Evolutionary conservation across 345 rosid species (phyloP), one percentile per base, ranked within the genome.

Genomic region (Moricandia moricandioides): DNA sequence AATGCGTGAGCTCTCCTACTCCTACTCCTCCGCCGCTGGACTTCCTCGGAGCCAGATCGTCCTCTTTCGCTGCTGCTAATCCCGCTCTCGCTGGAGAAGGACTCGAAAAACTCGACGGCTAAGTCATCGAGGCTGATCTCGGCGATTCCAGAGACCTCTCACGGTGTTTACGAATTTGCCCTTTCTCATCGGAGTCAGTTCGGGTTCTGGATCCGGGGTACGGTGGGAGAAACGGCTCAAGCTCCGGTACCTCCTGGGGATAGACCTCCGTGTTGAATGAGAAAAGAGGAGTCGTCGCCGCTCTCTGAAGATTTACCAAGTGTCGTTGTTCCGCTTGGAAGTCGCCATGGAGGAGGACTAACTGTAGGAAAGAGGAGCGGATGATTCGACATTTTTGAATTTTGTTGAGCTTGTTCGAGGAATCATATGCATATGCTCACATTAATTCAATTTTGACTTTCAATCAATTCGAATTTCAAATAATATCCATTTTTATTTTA

Each of bases 61-160:
- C 93, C 91, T 59, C 89, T 80, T 47, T 75, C 83, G 10, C 80
- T 72, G 24, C 80, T 62, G 40, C 81, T 78, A 29, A 78, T 7
- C 26, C 75, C 81, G 35, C 78, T 73, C 43, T 73, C 78, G 5
- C 70, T 67, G 18, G 83, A 80, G 60, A 80, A 81, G 2, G 87
- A 90, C 57, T 77, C 81, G 40, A 91, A 95, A 72, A 92, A 81
- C 84, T 86, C 86, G 2, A 84, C 64, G 31, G 92, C 88, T 64
- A 95, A 91, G 80, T 90, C 96, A 57, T 95, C 96, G 65, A 95
- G 93, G 78, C 90, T 90, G 45, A 88, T 83, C 80, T 95, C 99
- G 14, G 86, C 85, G 68, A 90, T 86, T 8, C 85, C 90, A 39
- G 97, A 87, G n/a, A n/a, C 97, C 99, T 70, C 99, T 84, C 0